phyloP scores from a whole-genome alignment of 352 stramenopile genomes.

The Peronospora destructor region DNA sequence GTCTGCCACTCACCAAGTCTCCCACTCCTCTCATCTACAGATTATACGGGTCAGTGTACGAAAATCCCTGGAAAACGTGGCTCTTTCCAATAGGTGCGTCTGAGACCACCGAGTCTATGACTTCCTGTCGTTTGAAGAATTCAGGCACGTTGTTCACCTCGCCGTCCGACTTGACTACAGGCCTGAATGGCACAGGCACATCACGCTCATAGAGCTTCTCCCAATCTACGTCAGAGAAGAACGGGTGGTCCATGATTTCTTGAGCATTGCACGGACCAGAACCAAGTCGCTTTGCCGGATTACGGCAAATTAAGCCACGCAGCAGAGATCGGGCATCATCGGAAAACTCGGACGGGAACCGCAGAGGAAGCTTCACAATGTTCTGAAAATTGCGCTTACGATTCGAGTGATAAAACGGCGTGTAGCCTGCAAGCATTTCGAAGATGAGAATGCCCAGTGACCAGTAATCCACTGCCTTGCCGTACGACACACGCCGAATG shows the following conservation, averaged over 20 bases:
- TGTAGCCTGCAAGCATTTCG: conserved; percentile 77
- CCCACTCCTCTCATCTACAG: conserved; percentile 22
- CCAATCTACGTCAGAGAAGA: conserved; percentile 74
- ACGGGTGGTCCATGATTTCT: conserved; percentile 83
- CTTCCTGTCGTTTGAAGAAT: conserved; percentile 78
- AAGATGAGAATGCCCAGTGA: conserved; percentile 79
- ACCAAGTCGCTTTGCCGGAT: conserved; percentile 66
- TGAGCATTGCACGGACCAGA: conserved; percentile 56
- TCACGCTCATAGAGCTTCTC: conserved; percentile 75
- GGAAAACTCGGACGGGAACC: conserved; percentile 70
- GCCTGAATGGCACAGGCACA: conserved; percentile 53
- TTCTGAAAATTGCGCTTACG: conserved; percentile 85
- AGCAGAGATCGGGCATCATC: conserved; percentile 68
- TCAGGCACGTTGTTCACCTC: conserved; percentile 74
- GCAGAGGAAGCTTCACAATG: conserved; percentile 70
- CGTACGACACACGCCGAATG: conserved; percentile 66
- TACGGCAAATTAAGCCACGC: conserved; percentile 63
- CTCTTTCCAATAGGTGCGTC: conserved; percentile 54
- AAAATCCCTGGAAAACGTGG: conserved; percentile 73
- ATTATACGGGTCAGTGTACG: conserved; percentile 68
- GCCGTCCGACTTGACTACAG: conserved; percentile 59
- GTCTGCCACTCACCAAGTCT: not conserved
- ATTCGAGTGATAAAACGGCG: conserved; percentile 74
- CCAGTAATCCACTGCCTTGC: conserved; percentile 85
- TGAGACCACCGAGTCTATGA: conserved; percentile 57